Evolutionary conservation across 257 asterid species (phyloP), one percentile per base, ranked within the genome.

Genomic region (Nicotiana otophora): DNA sequence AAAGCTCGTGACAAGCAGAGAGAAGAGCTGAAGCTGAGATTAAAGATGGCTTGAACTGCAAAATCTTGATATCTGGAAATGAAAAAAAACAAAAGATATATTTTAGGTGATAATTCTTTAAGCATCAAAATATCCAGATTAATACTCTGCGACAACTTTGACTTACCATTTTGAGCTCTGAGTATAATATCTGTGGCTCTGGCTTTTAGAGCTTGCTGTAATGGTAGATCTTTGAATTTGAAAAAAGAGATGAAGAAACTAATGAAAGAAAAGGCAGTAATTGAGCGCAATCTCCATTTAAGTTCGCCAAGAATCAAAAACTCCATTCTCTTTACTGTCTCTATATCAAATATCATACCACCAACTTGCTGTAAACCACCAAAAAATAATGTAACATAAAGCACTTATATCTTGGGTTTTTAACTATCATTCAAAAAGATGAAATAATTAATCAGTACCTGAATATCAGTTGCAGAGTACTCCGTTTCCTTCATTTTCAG

Each of bases 231-330:
- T 17, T 85, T 78, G 62, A 84, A 85, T 34, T 84, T 69, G 84
- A 92, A 90, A 57, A 87, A 83, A 0, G 89, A 60, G 83, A 92
- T 80, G 86, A 91, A 92, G 87, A 84, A 91, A 82, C 83, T 84
- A 46, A 82, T 16, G 55, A 92, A 93, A 0, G 88, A 89, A 26
- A 93, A 92, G 0, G 98, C 93, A 79, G 85, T 92, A 5, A 90
- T 86, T 4, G 98, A 93, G 19, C 93, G 88, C 98, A 90, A 91
- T 85, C 98, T 46, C 98, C 98, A 93, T 84, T 90, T 83, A 2
- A 93, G 89, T 78, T 92, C 91, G 39, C 92, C 94, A 30, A 93
- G 94, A 15, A 93, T 89, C 64, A 91, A 77, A 83, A 90, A 80
- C 82, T 93, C 98, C 97, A 90, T 93, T 84, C 92, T 84, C 82